Conservation (phyloP, 1,284 basidiomycete species). For the Papiliotrema fonsecae region DNA sequence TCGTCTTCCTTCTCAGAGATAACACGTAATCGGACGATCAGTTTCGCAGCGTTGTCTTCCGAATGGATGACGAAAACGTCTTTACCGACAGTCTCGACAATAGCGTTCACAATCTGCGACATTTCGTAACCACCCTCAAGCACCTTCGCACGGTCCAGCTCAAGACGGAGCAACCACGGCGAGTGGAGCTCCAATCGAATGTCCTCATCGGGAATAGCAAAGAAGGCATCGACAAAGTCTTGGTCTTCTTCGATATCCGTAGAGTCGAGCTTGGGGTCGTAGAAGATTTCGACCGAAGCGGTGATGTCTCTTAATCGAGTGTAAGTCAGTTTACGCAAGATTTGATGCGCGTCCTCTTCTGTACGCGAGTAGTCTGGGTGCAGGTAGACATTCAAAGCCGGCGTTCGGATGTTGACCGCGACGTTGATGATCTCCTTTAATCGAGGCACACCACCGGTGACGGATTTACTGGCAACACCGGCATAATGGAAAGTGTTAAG, state of each 20-base stretch:
- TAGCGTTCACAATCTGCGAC: slow-evolving; percentile 89
- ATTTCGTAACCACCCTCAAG: slow-evolving; percentile 95
- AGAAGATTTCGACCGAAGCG: slow-evolving; percentile 94
- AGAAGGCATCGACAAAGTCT: slow-evolving; percentile 98
- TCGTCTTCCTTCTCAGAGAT: slow-evolving; percentile 86
- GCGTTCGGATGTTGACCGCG: slow-evolving; percentile 97
- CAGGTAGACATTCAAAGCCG: slow-evolving; percentile 87
- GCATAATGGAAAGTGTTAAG: slow-evolving; percentile 97
- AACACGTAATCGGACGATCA: slow-evolving; percentile 94
- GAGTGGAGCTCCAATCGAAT: slow-evolving; percentile 89
- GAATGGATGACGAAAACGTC: slow-evolving; percentile 98
- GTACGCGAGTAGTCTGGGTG: slow-evolving; percentile 73
- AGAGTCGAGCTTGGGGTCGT: slow-evolving; percentile 86
- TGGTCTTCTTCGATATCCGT: slow-evolving; percentile 96
- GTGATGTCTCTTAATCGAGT: slow-evolving; percentile 94
- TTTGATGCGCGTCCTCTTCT: slow-evolving; percentile 52
- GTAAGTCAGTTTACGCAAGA: slow-evolving; percentile 63
- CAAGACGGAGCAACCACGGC: slow-evolving; percentile 94
- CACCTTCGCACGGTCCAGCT: slow-evolving; percentile 96
- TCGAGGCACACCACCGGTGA: slow-evolving; percentile 95
- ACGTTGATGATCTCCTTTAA: slow-evolving; percentile 99
- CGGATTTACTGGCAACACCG: slow-evolving; percentile 96
- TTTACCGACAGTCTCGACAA: slow-evolving; percentile 90
- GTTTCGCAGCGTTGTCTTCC: slow-evolving; percentile 97
- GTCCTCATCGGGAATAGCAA: slow-evolving; percentile 97